Base-by-base conservation (phyloP, 177 flowering plant species). In the Vitis hybrid region DNA sequence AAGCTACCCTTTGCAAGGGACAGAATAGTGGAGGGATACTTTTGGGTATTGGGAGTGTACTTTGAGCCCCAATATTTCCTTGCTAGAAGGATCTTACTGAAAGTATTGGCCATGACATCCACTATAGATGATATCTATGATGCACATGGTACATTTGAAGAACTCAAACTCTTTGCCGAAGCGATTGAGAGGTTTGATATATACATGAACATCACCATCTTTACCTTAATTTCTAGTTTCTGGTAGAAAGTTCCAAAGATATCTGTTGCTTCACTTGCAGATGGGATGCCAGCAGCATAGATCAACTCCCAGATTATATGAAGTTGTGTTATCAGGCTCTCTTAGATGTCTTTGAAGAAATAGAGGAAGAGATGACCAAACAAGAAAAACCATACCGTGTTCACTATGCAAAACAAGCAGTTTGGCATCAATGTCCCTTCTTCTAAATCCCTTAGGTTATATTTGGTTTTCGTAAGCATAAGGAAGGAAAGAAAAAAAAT, bases 261-360 rank as follows among this genome's bases (percentile, higher is more conserved):
- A 26, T 26, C 29, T 26, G 69, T 69, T 39, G 45, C 45, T 39
- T 39, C 1, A 7, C 45, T 39, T 5, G 1, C 45, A 39, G 7
- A 39, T 39, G 69, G 69, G 77, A 69, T 11, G 10, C 26, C 1
- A 2, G n/a, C 1, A 18, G 22, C 45, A 9, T 56, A 21, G 63
- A 51, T 50, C 50, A 63, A n/a, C 64, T 73, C 3, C 72, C 76
- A 2, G 63, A 73, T 8, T 73, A 68, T 29, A 68, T 73, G 76
- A 73, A 68, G 57, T 1, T 22, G 8, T 3, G 3, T 29, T 73
- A 68, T 18, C 19, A 50, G 8, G 61, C 71, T 6, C 39, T 60
- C 2, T 45, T 67, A 2, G 62, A 60, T 60, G 13, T 56, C 11
- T 67, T 0, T 13, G 2, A 52, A 5, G 60, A 70, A 62, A 62